Base-by-base conservation (phyloP, 306 rosid species). In the Coriaria nepalensis region DNA sequence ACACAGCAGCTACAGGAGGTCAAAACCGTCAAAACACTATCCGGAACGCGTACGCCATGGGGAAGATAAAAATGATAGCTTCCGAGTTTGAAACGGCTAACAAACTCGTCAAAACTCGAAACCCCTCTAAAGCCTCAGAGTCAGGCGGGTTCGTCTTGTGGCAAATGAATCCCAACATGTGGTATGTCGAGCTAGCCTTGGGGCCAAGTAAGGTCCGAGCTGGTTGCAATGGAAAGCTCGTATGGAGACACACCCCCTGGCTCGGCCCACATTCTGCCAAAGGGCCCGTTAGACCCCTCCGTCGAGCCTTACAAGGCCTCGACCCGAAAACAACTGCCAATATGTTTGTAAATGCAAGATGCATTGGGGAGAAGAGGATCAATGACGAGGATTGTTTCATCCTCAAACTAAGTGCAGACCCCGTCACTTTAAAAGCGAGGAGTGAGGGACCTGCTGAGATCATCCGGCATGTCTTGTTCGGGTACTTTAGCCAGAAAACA, bases 241-340 rank as follows among this genome's bases (percentile, higher is more conserved):
- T 90, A n/a, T 90, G 97, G 97, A 75, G 97, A 53, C 97, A 90
- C 81, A 90, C 97, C 0, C 97, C 97, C 7, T 90, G 97, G 97
- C 90, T 84, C 6, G 97, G 97, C 49, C 90, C 97, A 4, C 97
- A 90, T 53, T 85, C 94, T 9, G 97, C 97, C 0, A 90, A 90
- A 72, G 97, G 97, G 35, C 97, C 97, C 1, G 95, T 90, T 58
- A 63, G 97, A 74, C 95, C 97, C 36, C 55, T 90, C 61, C 78
- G 97, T 29, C 90, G 97, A 5, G 95, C 97, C 4, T 54, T 54
- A 6, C 61, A 56, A 95, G 97, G 97, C 56, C 97, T 90, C 70
- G 97, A 90, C 46, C 97, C 97, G 6, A 79, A 78, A 73, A 84
- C 92, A 58, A 84, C 97, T 29, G 97, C 97, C n/a, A 81, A 92